Conservation (phyloP, 441 rosid species). For the Adansonia gregorii region DNA sequence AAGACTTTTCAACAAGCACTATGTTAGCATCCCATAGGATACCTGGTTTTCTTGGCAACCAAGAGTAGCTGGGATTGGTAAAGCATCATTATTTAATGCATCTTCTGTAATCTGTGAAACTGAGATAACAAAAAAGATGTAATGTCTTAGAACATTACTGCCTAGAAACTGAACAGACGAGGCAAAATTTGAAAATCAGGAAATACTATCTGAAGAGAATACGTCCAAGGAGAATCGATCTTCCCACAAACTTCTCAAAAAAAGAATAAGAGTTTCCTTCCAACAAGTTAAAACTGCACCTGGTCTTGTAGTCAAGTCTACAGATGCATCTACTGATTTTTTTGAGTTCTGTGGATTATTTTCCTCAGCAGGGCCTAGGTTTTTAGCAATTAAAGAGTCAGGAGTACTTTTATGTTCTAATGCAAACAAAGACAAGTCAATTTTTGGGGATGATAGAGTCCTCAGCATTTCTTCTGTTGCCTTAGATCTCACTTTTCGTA, state of each 20-base stretch:
- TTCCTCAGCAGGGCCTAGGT: slow-evolving; percentile 33
- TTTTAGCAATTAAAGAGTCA: slow-evolving; percentile 33
- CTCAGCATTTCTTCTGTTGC: slow-evolving; percentile 89
- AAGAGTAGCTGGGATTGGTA: slow-evolving; percentile 40
- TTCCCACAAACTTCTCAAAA: neutral
- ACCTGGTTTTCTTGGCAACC: slow-evolving; percentile 59
- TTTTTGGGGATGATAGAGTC: slow-evolving; percentile 51
- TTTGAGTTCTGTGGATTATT: slow-evolving; percentile 28
- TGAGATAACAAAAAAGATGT: slow-evolving; percentile 34
- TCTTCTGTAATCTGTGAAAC: slow-evolving; percentile 43
- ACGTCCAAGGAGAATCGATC: neutral
- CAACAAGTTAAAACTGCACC: slow-evolving; percentile 30
- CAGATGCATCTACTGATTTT: slow-evolving; percentile 39
- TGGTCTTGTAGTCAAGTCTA: slow-evolving; percentile 38
- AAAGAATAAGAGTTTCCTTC: neutral
- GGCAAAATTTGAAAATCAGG: neutral
- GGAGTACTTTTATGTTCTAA: slow-evolving; percentile 43
- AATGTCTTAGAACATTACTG: neutral
- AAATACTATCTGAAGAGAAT: neutral
- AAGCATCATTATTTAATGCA: slow-evolving; percentile 37
- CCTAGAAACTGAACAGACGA: slow-evolving; percentile 10
- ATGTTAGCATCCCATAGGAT: slow-evolving; percentile 12
- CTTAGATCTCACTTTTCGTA: slow-evolving; percentile 82
- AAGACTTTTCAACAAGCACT: neutral
- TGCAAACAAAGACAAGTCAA: slow-evolving; percentile 48